A percentile compares a stretch with the other conserved stretches of the same genome.
phyloP scores from a whole-genome alignment of 2,329 filamentous ascomycete species.

The Alternaria viburni region DNA sequence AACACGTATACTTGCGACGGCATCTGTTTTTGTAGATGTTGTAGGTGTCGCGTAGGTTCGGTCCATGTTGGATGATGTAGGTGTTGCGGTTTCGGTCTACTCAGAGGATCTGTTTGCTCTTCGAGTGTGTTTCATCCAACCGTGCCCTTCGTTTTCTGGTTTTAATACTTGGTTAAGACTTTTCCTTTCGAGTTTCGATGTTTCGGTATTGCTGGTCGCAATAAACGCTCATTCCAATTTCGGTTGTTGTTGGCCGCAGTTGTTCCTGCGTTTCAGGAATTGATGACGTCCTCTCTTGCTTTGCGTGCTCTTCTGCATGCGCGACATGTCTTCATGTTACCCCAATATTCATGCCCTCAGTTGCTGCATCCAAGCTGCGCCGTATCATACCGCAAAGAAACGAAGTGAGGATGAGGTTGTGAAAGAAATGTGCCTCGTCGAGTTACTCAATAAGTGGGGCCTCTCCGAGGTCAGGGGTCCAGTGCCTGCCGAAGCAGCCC shows the following conservation, averaged over 20 bases:
- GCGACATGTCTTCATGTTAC: not conserved
- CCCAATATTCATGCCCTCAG: not conserved
- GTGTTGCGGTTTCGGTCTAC: slow-evolving; percentile 9
- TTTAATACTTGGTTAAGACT: not conserved
- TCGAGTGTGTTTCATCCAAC: not conserved
- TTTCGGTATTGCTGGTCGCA: not conserved
- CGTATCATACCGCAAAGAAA: not conserved
- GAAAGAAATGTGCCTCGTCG: slow-evolving; percentile 1
- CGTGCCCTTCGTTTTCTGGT: not conserved
- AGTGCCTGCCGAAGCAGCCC: slow-evolving; percentile 2
- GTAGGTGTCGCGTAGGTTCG: not conserved
- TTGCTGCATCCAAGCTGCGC: not conserved
- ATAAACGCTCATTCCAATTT: not conserved
- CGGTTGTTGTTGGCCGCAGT: not conserved
- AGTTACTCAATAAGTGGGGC: slow-evolving; percentile 10
- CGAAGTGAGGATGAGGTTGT: slow-evolving; percentile 14
- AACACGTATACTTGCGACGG: not conserved
- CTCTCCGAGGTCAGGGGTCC: not conserved
- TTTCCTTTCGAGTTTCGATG: not conserved
- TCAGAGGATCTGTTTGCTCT: slow-evolving; percentile 10
- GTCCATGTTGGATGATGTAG: slow-evolving; percentile 4
- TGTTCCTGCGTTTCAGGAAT: not conserved
- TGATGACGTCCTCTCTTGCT: not conserved
- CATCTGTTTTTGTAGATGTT: slow-evolving; percentile 29
- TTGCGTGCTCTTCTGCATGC: not conserved